Evolutionary conservation across 768 basidiomycete species (phyloP).

Genomic region (Rhizopogon salebrosus): DNA sequence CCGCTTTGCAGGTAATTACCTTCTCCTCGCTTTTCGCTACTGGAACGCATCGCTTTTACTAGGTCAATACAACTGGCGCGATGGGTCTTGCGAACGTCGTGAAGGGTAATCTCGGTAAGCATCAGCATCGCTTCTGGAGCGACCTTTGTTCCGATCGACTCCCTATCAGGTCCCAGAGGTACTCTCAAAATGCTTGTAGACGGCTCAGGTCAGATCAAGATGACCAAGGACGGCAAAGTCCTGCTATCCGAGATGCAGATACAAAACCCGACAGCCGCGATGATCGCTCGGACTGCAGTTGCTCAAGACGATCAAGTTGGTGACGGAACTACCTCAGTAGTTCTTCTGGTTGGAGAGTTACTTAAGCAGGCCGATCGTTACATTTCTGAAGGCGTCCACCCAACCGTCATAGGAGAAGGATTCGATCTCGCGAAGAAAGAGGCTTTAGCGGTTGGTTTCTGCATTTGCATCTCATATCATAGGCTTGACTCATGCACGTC

Average conservation of each 20-base stretch:
- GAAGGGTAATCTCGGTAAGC: constrained; percentile 89
- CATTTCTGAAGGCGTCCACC: constrained; percentile 97
- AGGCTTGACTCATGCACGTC: constrained; percentile 17
- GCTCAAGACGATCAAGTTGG: constrained; percentile 99
- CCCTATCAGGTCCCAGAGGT: constrained; percentile 77
- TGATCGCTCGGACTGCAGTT: constrained; percentile 97
- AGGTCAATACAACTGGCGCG: constrained; percentile 92
- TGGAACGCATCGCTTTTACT: constrained; percentile 18
- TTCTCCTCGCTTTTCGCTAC: constrained; percentile 10
- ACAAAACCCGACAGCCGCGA: constrained; percentile 96
- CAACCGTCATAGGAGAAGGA: constrained; percentile 90
- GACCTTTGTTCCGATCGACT: constrained; percentile 19
- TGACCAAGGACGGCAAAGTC: constrained; percentile 99
- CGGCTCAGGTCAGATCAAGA: constrained; percentile 97
- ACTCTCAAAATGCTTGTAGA: constrained; percentile 99
- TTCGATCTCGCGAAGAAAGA: constrained; percentile 98
- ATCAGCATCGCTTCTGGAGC: constrained; percentile 17
- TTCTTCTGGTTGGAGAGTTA: constrained; percentile 90
- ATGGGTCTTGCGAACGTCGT: constrained; percentile 97
- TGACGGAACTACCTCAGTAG: constrained; percentile 97
- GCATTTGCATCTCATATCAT: constrained; percentile 9
- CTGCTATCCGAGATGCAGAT: constrained; percentile 99
- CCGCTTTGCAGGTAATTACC: constrained; percentile 76
- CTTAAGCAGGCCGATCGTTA: constrained; percentile 97
- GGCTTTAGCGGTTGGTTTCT: constrained; percentile 65